Conservation (phyloP, 345 rosid species). For the Ailanthus altissimus region DNA sequence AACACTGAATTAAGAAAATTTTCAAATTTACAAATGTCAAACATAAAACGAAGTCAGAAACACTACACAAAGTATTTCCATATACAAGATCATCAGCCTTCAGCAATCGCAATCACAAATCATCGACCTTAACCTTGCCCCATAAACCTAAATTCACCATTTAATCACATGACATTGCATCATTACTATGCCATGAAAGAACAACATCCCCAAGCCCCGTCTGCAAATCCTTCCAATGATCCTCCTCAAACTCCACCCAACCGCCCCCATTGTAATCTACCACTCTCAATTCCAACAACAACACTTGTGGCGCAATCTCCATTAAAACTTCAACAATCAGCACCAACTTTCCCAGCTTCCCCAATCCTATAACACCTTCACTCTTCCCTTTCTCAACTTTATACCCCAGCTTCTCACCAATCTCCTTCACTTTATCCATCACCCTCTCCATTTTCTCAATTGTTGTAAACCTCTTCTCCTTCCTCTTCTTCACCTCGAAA, state of each 20-base stretch:
- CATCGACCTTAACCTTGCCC: too few species aligned
- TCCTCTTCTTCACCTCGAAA: conserved; percentile 48
- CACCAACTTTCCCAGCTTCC: conserved; percentile 48
- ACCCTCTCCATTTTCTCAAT: conserved; percentile 48
- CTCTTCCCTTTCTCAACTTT: conserved; percentile 59
- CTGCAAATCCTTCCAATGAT: conserved; percentile 63
- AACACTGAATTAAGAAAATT: not conserved
- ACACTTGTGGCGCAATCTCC: conserved; percentile 47
- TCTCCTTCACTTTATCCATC: conserved; percentile 51
- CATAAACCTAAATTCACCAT: not conserved
- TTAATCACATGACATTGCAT: conserved; percentile 22
- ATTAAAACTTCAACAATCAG: conserved; percentile 49
- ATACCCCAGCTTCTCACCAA: conserved; percentile 72
- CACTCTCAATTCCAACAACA: conserved; percentile 61
- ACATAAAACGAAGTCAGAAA: not conserved
- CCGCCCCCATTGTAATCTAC: conserved; percentile 38
- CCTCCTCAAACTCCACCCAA: conserved; percentile 47
- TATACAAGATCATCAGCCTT: not conserved
- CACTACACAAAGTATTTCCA: not conserved
- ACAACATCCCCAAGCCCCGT: conserved; percentile 64
- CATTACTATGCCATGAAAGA: conserved; percentile 55
- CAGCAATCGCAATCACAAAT: not conserved
- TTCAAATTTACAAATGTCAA: conserved; percentile 6
- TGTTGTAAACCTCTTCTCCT: conserved; percentile 62
- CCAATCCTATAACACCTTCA: conserved; percentile 51